Conservation (phyloP, 306 rosid genomes). For the Argentina anserina region DNA sequence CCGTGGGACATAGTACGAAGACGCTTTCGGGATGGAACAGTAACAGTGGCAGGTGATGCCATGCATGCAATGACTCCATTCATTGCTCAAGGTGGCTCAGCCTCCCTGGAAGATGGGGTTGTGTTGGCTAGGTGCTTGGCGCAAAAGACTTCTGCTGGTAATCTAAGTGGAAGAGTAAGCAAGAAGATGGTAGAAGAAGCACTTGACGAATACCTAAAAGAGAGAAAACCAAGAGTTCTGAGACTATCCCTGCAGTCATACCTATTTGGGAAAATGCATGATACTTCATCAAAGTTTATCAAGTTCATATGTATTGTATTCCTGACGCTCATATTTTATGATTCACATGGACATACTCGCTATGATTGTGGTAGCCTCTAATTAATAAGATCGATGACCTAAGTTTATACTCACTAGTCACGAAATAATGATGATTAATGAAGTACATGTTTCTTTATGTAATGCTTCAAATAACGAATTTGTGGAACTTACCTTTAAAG, state of each 20-base stretch:
- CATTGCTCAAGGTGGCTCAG: slow-evolving; percentile 23
- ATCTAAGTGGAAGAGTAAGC: background rate
- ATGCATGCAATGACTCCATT: slow-evolving; percentile 19
- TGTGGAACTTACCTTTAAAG: too few relatives aligned
- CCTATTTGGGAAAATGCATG: background rate
- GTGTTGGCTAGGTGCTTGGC: slow-evolving; percentile 17
- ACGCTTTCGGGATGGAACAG: background rate
- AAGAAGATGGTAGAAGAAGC: slow-evolving; percentile 9
- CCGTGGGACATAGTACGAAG: background rate
- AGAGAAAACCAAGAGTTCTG: slow-evolving; percentile 8
- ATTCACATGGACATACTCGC: background rate
- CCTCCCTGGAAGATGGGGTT: slow-evolving; percentile 15
- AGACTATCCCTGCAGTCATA: background rate
- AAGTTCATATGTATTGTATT: background rate
- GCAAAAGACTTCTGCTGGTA: background rate
- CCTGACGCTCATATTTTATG: background rate
- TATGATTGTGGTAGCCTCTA: background rate
- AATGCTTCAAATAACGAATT: too few relatives aligned
- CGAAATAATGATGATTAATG: background rate
- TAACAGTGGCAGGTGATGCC: slow-evolving; percentile 22
- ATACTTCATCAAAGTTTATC: background rate
- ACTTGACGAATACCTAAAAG: slow-evolving; percentile 16
- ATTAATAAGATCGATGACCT: background rate
- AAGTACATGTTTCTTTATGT: background rate
- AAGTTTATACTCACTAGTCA: too few relatives aligned